Evolutionary conservation across 441 rosid genomes (phyloP).

Genomic region (Daphne laureola): DNA sequence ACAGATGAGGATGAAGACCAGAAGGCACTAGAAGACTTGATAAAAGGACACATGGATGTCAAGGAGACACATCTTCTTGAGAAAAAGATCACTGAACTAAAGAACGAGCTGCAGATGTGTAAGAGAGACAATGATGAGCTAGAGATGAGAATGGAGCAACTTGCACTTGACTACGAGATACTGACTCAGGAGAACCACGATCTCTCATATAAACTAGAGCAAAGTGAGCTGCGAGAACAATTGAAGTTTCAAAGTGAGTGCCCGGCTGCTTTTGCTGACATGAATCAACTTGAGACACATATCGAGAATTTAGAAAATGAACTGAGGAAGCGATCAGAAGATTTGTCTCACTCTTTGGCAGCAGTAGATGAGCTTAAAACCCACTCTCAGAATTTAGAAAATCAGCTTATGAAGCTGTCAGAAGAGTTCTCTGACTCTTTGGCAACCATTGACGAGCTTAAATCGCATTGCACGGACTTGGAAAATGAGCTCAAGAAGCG

Average conservation of each 20-base stretch:
- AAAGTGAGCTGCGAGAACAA: slow-evolving; percentile 72
- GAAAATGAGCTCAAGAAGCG: slow-evolving; percentile 45
- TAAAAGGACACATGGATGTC: slow-evolving; percentile 60
- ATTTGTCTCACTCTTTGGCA: slow-evolving; percentile 34
- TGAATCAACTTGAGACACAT: slow-evolving; percentile 31
- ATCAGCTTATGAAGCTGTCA: slow-evolving; percentile 53
- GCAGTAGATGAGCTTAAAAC: slow-evolving; percentile 47
- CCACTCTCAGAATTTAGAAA: slow-evolving; percentile 46
- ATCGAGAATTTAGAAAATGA: slow-evolving; percentile 45
- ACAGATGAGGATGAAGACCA: slow-evolving; percentile 83
- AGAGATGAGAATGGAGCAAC: slow-evolving; percentile 88
- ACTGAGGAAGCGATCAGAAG: slow-evolving; percentile 42
- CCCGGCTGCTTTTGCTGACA: slow-evolving; percentile 37
- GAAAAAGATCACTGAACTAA: slow-evolving; percentile 61
- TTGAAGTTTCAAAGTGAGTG: slow-evolving; percentile 66
- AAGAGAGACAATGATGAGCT: slow-evolving; percentile 74
- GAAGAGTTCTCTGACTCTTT: slow-evolving; percentile 18
- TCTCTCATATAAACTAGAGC: slow-evolving; percentile 60
- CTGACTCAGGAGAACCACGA: slow-evolving; percentile 79
- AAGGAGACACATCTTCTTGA: slow-evolving; percentile 54
- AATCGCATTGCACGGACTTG: slow-evolving; percentile 26
- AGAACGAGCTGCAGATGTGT: slow-evolving; percentile 66
- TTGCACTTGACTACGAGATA: slow-evolving; percentile 89
- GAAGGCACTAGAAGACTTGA: slow-evolving; percentile 75
- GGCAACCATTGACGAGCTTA: too few relatives aligned